phyloP scores from a whole-genome alignment of 345 rosid species.

The Eucalyptus cloeziana region DNA sequence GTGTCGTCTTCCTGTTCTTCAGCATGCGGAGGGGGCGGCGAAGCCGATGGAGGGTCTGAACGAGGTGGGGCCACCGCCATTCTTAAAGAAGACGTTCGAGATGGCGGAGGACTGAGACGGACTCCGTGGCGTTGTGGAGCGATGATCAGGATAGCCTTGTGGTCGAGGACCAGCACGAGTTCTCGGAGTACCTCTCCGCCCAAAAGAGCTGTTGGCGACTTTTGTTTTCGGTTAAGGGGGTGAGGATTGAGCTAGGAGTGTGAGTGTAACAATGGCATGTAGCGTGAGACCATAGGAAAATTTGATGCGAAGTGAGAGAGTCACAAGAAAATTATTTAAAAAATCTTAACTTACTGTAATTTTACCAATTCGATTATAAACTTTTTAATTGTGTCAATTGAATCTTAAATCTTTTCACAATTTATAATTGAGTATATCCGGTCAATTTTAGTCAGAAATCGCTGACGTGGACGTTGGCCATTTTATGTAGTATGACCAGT shows the following conservation, averaged over 20 bases:
- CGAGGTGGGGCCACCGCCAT: not conserved
- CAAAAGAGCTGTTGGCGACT: not conserved
- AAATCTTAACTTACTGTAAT: not conserved
- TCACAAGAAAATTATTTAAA: not conserved
- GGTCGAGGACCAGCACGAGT: not conserved
- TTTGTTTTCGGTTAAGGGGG: not conserved
- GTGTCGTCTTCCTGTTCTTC: not conserved
- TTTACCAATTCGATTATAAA: too few relatives aligned
- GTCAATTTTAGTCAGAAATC: too few relatives aligned
- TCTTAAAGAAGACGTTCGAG: not conserved
- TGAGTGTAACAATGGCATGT: not conserved
- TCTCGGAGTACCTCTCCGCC: not conserved
- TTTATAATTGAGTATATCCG: too few relatives aligned
- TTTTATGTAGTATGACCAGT: too few relatives aligned
- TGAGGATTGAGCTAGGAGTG: not conserved
- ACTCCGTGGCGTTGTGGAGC: not conserved
- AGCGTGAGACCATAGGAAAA: not conserved
- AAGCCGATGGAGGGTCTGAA: not conserved
- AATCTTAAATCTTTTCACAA: not conserved
- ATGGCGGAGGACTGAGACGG: not conserved
- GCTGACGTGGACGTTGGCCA: rapidly evolving
- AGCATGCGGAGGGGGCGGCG: not conserved
- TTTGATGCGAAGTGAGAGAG: not conserved
- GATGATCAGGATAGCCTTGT: not conserved
- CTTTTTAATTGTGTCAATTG: too few relatives aligned